These are phyloP conservation scores for Sporisorium graminicola DNA, from an alignment of 1,284 basidiomycete genomes.

Conservation along the genomic window DNA sequence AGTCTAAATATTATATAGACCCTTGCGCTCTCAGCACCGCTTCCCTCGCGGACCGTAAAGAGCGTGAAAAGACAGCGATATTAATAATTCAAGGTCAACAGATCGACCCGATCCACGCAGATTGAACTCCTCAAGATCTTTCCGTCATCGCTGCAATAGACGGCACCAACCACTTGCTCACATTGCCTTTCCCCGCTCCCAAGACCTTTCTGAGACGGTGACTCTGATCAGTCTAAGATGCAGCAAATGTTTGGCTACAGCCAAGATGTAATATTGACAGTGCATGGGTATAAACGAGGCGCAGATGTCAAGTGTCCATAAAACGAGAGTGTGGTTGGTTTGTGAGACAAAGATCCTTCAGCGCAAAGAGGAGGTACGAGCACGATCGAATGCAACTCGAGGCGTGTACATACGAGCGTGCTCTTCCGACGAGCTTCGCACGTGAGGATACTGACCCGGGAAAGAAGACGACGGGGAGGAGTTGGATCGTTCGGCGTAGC, in stretches of 20 bases:
- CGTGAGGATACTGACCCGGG: neutral
- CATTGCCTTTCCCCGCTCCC: neutral
- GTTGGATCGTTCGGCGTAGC: conserved; percentile 4
- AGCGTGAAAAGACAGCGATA: conserved; percentile 1
- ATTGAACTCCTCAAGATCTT: neutral
- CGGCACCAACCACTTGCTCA: neutral
- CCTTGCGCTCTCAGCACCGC: neutral
- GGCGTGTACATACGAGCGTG: neutral
- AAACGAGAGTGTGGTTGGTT: neutral
- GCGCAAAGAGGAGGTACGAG: neutral
- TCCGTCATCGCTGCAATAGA: neutral
- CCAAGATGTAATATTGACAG: too few species aligned
- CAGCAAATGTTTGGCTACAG: neutral
- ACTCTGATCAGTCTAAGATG: neutral
- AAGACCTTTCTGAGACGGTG: neutral
- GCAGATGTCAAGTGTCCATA: neutral
- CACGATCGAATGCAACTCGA: neutral
- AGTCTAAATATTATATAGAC: neutral
- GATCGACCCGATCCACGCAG: neutral
- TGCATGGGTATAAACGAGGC: neutral
- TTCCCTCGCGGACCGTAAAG: neutral
- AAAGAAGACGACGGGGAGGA: neutral
- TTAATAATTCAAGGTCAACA: neutral
- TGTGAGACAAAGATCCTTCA: neutral
- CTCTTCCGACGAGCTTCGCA: neutral